Evolutionary conservation across 1,139 yeast genomes (phyloP), one percentile per base, ranked within the genome.

Genomic region (Yamadazyma spencermartinsiae): DNA sequence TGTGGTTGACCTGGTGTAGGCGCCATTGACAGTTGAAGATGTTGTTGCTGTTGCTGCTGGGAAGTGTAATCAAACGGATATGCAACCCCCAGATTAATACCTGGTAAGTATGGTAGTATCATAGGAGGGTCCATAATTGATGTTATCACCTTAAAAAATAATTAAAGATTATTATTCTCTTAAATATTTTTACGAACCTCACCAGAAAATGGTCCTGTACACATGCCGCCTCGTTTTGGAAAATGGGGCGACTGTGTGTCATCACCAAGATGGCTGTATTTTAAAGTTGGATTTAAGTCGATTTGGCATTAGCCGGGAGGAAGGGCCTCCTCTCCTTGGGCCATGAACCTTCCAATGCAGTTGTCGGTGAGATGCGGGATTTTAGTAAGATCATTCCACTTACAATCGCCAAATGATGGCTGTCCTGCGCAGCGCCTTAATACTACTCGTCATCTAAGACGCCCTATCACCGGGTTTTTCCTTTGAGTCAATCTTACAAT

Each of bases 111-210:
- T 16, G 51, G 52, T 17, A 15, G 21, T 30, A 12, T 11, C 3
- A 24, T n/a, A 19, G 17, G 4, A 31, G 10, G 34, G n/a, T n/a
- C n/a, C n/a, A 30, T 10, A 11, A 19, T 5, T 15, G 31, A 14
- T 11, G 5, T 4, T 4, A 11, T 24, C n/a, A 5, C 6, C 12
- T 16, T 28, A 23, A 19, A 18, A 39, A 33, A 34, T 39, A 29
- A 25, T 20, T 11, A 17, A 31, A 32, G 42, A 36, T 26, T 25
- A 25, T 18, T 25, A 18, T 26, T 32, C 37, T 42, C 45, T 44
- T 44, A 44, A 44, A 44, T 44, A 42, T 36, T 37, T 37, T 39
- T 44, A 44, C 47, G 47, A 44, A 29, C 31, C 31, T 5, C 8
- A 3, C 9, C 12, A 9, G 17, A 20, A 20, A 8, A 9, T 9